A percentile compares a stretch with the other conserved stretches of the same genome.
Conservation (phyloP, 164 flowering plant species). For the Dillenia turbinata region DNA sequence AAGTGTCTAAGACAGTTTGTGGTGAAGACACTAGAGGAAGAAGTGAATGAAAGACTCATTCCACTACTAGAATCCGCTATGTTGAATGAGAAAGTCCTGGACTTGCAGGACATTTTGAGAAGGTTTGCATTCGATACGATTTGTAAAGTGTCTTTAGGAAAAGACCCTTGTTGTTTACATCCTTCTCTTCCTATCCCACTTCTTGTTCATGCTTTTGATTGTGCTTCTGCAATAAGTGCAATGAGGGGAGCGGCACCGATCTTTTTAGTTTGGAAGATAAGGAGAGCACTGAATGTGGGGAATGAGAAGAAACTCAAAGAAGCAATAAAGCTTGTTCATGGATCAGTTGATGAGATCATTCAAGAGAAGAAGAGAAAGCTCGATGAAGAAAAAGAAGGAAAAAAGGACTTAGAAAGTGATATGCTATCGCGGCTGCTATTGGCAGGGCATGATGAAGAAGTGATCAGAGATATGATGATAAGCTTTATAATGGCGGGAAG, state of each 20-base stretch:
- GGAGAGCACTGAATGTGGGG: conserved; percentile 47
- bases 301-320: conserved; percentile 50
- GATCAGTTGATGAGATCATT: conserved; percentile 40
- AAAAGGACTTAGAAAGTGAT: conserved; percentile 18
- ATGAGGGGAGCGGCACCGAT: conserved; percentile 51
- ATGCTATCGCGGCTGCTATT: conserved; percentile 47
- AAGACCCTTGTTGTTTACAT: conserved; percentile 52
- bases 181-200: conserved; percentile 24
- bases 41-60: conserved; percentile 38
- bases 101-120: conserved; percentile 48
- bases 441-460: conserved; percentile 46
- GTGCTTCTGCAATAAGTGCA: conserved; percentile 58
- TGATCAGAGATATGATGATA: conserved; percentile 66
- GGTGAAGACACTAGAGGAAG: conserved; percentile 34
- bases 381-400: neutral
- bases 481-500: conserved; percentile 89
- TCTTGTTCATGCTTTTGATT: conserved; percentile 51
- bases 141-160: conserved; percentile 62
- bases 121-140: conserved; percentile 61
- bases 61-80: conserved; percentile 50
- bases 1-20: conserved; percentile 44
- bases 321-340: conserved; percentile 36
- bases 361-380: conserved; percentile 21
- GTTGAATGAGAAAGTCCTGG: conserved; percentile 20
- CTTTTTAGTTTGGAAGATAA: conserved; percentile 57